Evolutionary conservation across 768 basidiomycete genomes (phyloP), one percentile per base, ranked within the genome.

Genomic region (Mycena belliarum): DNA sequence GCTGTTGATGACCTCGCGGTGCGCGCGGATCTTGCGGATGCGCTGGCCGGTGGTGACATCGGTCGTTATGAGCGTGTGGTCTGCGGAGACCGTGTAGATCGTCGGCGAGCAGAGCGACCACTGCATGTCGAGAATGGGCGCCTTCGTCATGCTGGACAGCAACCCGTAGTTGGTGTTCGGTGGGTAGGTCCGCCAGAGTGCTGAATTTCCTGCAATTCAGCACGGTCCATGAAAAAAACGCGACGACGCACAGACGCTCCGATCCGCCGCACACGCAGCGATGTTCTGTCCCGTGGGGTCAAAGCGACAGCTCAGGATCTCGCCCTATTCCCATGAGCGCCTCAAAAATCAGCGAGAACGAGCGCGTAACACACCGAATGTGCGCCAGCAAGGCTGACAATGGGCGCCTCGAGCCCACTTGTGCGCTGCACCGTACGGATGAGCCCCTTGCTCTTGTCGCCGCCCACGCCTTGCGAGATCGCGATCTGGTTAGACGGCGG

Each of bases 81-180:
- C 97, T n/a, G 94, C 93, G 0, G 89, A 87, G 58, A 92, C 91
- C 54, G 89, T 88, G 75, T 91, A 93, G 43, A 96, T 75, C 29
- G 80, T 75, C 11, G 88, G 82, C 1, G 86, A 85, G 71, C 74
- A 81, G 47, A 95, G 80, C 0, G 90, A 91, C 91, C 91, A 98
- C 59, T 93, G 93, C 1, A 96, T 82, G 77, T 98, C 95, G 49
- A 93, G 84, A 43, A 98, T 89, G 54, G 95, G 89, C 14, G 91
- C 89, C 75, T 97, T 98, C 70, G 93, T 87, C 49, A 91, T 81
- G 65, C 81, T 88, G 12, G 87, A 83, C 24, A 98, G 77, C 3
- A 93, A 83, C 23, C 86, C 95, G 65, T 95, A 98, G 79, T 98
- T 98, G 23, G 84, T 90, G 66, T 96, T 95, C 8, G 95, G 93